phyloP scores from a whole-genome alignment of 129 eudicot species.

The Solidago caesia region DNA sequence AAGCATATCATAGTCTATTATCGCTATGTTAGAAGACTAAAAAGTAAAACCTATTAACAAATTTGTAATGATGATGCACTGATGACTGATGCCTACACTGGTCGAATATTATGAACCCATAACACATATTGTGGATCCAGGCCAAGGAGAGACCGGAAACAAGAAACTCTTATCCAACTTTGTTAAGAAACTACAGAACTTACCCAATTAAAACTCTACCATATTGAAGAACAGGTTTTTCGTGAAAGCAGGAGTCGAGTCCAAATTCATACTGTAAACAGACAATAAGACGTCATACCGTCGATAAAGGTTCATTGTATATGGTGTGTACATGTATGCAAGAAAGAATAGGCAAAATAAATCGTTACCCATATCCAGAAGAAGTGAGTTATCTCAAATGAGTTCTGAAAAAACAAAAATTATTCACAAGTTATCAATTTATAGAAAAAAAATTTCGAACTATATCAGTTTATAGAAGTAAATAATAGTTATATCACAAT shows the following conservation, averaged over 20 bases:
- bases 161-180: background rate
- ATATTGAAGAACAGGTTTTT: slow-evolving; percentile 35
- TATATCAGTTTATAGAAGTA: slow-evolving; percentile 10
- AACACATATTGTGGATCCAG: background rate
- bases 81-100: no score
- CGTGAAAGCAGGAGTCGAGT: slow-evolving; percentile 71
- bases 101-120: background rate
- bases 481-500: background rate
- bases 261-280: slow-evolving; percentile 89
- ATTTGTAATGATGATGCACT: background rate
- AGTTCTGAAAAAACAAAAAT: slow-evolving; percentile 56
- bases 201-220: slow-evolving; percentile 71
- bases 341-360: slow-evolving; percentile 4
- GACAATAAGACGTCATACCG: slow-evolving; percentile 9
- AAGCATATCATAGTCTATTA: slow-evolving; percentile 14
- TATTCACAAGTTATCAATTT: slow-evolving; percentile 16
- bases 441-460: background rate
- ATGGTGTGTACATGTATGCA: no score
- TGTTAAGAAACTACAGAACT: slow-evolving; percentile 28
- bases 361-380: slow-evolving; percentile 79
- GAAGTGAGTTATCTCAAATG: slow-evolving; percentile 95
- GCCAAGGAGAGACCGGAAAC: no score
- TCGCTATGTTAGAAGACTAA: background rate
- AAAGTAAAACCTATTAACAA: background rate
- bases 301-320: background rate